phyloP scores from a whole-genome alignment of 1,284 basidiomycete genomes.

The Fomitopsis betulina region DNA sequence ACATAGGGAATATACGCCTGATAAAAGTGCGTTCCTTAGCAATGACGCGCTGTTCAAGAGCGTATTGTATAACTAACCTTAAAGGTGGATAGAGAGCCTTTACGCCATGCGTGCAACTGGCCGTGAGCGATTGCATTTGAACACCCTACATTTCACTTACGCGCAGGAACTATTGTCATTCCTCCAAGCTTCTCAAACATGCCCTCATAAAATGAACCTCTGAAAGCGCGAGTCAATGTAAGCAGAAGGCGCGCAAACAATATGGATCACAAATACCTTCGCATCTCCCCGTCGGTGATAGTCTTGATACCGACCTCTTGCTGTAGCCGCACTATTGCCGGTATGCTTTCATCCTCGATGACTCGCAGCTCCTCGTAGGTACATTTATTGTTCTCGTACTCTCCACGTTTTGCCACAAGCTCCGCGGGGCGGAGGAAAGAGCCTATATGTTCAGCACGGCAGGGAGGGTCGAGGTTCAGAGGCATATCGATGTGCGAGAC shows the following conservation, averaged over 20 bases:
- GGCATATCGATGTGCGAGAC: neutral
- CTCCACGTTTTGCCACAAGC: slow-evolving; percentile 35
- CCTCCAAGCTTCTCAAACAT: slow-evolving; percentile 60
- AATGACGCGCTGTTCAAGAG: neutral
- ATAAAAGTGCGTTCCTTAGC: neutral
- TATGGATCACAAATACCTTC: slow-evolving; percentile 16
- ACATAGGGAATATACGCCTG: slow-evolving; percentile 48
- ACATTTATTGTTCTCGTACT: slow-evolving; percentile 30
- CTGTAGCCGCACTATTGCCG: slow-evolving; percentile 36
- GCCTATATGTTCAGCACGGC: slow-evolving; percentile 38
- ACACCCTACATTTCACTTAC: slow-evolving; percentile 34
- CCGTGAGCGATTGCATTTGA: slow-evolving; percentile 21
- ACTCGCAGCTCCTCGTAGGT: slow-evolving; percentile 34
- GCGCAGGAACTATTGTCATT: slow-evolving; percentile 47
- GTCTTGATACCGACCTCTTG: slow-evolving; percentile 35
- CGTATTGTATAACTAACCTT: slow-evolving; percentile 22
- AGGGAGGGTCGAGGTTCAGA: slow-evolving; percentile 24
- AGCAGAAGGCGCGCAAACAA: neutral
- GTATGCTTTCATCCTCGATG: slow-evolving; percentile 29
- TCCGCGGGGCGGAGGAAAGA: slow-evolving; percentile 40
- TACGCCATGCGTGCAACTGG: slow-evolving; percentile 27
- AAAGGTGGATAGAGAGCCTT: slow-evolving; percentile 29
- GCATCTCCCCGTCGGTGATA: slow-evolving; percentile 47
- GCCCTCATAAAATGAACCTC: slow-evolving; percentile 50
- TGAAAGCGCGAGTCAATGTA: slow-evolving; percentile 17